Evolutionary conservation across 805 yeast species (phyloP), one percentile per base, ranked within the genome.

Genomic region (Metschnikowia cerradonensis): DNA sequence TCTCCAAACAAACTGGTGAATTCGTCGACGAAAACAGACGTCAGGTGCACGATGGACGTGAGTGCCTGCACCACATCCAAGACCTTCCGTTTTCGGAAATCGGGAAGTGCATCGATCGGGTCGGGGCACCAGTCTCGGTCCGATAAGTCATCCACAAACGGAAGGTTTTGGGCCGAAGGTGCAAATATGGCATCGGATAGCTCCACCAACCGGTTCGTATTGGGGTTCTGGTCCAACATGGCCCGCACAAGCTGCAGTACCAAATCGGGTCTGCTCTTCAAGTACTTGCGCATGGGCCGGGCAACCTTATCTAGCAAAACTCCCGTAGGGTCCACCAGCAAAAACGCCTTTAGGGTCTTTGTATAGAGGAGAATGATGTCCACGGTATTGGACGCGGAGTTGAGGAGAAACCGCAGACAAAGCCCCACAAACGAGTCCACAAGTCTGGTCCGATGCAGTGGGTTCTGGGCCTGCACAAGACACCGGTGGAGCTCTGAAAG

Each of bases 81-180:
- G 20, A 78, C 81, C 41, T 77, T 75, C 10, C 76, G 77, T 52
- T 81, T 80, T 41, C 80, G 77, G 68, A 87, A 90, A 64, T 89
- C 96, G 0, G 91, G 88, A n/a, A 90, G 77, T 0, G 96, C 95
- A 68, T 90, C 96, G 14, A 88, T 77, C 0, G 96, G 96, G 58
- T 88, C 96, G 0, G 96, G 96, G 7, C 66, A 65, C 96, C 96
- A 89, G 43, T 78, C 71, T 2, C 82, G 60, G 55, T 79, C 83
- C 10, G 71, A 57, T 45, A 72, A 61, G 37, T 76, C 81, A 40
- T 79, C 81, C 5, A 60, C 54, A 4, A 51, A 43, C 3, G 56
- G 52, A 6, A 46, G 15, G 4, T 40, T 39, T 4, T 47, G 50
- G n/a, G 41, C 31, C 4, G 20, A 41, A 17, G 33, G 61, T 13